These are phyloP conservation scores for Trichophyton rubrum DNA, from an alignment of 2,329 filamentous ascomycete genomes.

Conservation along the genomic window DNA sequence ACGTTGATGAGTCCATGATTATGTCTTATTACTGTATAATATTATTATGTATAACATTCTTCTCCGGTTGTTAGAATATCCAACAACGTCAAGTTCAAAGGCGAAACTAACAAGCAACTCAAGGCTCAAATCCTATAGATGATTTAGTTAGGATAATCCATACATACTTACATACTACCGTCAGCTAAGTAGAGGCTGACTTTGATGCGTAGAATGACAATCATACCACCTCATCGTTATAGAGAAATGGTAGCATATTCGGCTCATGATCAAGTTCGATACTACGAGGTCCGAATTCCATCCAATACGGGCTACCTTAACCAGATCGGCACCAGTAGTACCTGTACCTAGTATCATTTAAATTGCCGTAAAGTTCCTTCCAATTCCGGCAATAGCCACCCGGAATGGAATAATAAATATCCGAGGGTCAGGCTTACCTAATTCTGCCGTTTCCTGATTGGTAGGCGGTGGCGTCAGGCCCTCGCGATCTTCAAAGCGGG, in stretches of 20 bases:
- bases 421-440: not conserved
- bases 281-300: too few relatives aligned
- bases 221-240: not conserved
- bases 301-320: too few relatives aligned
- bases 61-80: not conserved
- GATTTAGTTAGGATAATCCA: not conserved
- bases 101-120: not conserved
- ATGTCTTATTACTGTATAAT: not conserved
- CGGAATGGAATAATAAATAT: not conserved
- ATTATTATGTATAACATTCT: not conserved
- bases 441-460: not conserved
- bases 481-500: not conserved
- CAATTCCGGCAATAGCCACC: not conserved
- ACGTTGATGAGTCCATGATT: not conserved
- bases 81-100: not conserved
- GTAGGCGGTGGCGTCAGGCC: slow-evolving; percentile 2
- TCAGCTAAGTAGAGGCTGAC: not conserved
- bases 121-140: not conserved
- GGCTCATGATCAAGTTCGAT: too few relatives aligned
- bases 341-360: too few relatives aligned
- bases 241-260: not conserved
- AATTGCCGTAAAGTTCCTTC: not conserved
- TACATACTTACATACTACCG: not conserved
- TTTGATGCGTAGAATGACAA: not conserved
- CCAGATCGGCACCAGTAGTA: too few relatives aligned